Base-by-base conservation (phyloP, 1,139 yeast genomes). In the Saccharomyces pastorianus region DNA sequence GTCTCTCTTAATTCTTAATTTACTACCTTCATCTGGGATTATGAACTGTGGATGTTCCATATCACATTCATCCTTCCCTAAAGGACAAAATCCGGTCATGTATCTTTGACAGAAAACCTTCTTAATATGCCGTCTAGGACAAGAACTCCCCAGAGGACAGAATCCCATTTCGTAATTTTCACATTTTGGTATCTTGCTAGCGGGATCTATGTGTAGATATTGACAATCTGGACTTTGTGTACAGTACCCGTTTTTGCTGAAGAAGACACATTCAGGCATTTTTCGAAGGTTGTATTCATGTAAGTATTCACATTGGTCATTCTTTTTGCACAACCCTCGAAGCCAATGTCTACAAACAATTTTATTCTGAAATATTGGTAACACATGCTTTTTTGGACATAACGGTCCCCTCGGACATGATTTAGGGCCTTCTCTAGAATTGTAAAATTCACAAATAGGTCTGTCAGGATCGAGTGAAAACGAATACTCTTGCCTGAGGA, bases 341-440 rank as follows among this genome's bases (percentile, higher is more conserved):
- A 95, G 80, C 99, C 99, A 93, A 75, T 93, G 98, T 77, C 95
- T 93, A 70, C 99, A 93, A 17, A 93, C 99, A 54, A 85, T 83
- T 73, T 90, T 91, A 71, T 90, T 89, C 61, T 81, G 80, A 71
- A 85, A 89, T 72, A 84, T 83, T 46, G 95, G 83, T 25, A 88
- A 78, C 1, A 89, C 89, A 72, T 93, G 98, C 66, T 90, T 88
- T 71, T 88, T 84, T 28, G 95, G 95, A 68, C 99, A 93, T 54
- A 80, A 78, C 46, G 78, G 76, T 5, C 97, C 97, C 57, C 85
- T 77, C 3, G 97, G 97, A 70, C 99, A 93, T 38, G 84, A 81
- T 44, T 83, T 84, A 49, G 88, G 82, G 26, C 81, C 83, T 29
- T 64, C 62, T 49, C 62, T 57, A 5, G 67, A 58, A 67, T 78